Conservation (phyloP, 192 early-diverging fungal species). For the Entomortierella lignicola region DNA sequence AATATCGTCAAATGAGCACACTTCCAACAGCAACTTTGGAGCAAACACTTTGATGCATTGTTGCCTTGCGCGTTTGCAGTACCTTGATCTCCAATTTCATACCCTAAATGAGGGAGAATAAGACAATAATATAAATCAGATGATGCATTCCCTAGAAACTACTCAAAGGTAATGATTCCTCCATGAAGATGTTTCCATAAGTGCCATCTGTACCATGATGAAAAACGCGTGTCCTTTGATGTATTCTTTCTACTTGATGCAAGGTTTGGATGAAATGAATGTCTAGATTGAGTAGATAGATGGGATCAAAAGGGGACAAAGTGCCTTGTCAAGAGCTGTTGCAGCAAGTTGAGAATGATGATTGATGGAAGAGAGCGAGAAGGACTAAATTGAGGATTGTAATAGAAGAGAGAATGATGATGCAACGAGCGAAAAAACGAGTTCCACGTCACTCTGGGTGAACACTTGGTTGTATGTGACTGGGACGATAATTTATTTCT, state of each 20-base stretch:
- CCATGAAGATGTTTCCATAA: not conserved
- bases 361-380: too few relatives aligned
- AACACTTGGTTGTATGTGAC: not conserved
- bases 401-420: not conserved
- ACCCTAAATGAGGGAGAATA: conserved; percentile 15
- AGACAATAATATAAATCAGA: not conserved
- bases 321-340: not conserved
- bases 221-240: conserved; percentile 10
- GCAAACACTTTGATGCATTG: too few relatives aligned
- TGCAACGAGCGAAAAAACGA: not conserved
- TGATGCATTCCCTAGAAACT: not conserved
- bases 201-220: conserved; percentile 13
- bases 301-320: not conserved
- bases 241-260: not conserved
- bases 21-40: not conserved
- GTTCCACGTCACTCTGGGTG: conserved; percentile 28
- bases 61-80: not conserved
- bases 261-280: not conserved
- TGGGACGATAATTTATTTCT: not conserved
- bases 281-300: not conserved
- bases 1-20: not conserved
- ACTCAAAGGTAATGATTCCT: not conserved
- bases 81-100: conserved; percentile 57
- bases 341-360: too few relatives aligned
- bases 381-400: not conserved